These are phyloP conservation scores for Geranium incanum DNA, from an alignment of 441 rosid species.

Conservation along the genomic window DNA sequence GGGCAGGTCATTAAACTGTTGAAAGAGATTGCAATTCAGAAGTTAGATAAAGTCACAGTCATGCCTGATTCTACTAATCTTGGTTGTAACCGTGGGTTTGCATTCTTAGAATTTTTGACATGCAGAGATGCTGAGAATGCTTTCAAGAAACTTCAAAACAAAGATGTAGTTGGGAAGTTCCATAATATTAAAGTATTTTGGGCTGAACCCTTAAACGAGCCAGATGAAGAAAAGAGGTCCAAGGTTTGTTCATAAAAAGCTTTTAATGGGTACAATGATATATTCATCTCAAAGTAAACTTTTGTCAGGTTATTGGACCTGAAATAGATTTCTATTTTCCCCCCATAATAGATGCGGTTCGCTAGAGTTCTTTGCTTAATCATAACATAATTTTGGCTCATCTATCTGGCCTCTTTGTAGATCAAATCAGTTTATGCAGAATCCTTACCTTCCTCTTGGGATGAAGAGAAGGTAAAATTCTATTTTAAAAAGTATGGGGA, in stretches of 20 bases:
- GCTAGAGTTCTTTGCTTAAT: neutral
- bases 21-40: conserved; percentile 27
- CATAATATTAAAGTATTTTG: conserved; percentile 28
- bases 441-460: conserved; percentile 30
- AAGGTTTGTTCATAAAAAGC: conserved; percentile 23
- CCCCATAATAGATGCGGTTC: neutral
- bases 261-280: neutral
- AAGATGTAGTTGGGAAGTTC: conserved; percentile 22
- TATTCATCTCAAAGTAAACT: neutral
- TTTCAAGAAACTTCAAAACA: conserved; percentile 28
- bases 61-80: conserved; percentile 27
- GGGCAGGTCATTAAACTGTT: conserved; percentile 26
- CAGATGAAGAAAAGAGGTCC: conserved; percentile 30
- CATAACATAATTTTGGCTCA: conserved; percentile 2
- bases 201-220: conserved; percentile 33
- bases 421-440: conserved; percentile 33
- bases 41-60: conserved; percentile 31
- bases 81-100: conserved; percentile 30
- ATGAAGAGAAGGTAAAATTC: conserved; percentile 26
- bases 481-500: conserved; percentile 30
- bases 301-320: neutral
- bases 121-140: conserved; percentile 30
- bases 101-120: conserved; percentile 32
- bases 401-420: conserved; percentile 19
- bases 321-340: neutral